Base-by-base conservation (phyloP, 78 protist species). In the slime mould (Dictyostelium discoideum) region DNA sequence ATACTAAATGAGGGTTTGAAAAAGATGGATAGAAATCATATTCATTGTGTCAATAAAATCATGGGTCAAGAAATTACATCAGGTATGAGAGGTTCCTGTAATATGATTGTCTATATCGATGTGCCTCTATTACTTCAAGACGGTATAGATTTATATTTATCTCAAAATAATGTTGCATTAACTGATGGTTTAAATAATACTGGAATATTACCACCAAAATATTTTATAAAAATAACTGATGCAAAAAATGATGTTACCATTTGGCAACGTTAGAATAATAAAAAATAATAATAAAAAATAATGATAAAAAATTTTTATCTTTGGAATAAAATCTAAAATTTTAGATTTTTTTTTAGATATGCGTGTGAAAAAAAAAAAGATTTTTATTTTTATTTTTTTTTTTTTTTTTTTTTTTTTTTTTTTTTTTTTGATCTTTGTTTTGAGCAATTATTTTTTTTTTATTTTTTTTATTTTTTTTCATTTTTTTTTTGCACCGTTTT, bases 1-100 rank as follows among this genome's bases (percentile, higher is more conserved):
- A 90, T 90, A 4, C 26, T 81, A n/a, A 48, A 65, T 44, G 84
- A 82, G 9, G 94, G 94, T 8, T 72, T 90, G 6, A 44, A 72
- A 16, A 80, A 54, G 39, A 90, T 90, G 94, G 94, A 90, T 18
- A 44, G 94, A 32, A 90, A 90, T 72, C 80, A 69, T 24, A 82
- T 90, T 11, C 94, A 90, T 40, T 90, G 82, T 32, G 84, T 85
- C 6, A 87, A 87, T 46, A 65, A 72, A 22, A 60, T 42, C 13
- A 86, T 78, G 44, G 37, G n/a, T 7, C 54, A 54, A 32, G 77
- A 44, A n/a, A 87, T 90, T 5, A 78, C 74, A 0, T 72, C 84
- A 11, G 94, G 94, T 24, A 90, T 90, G 88, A 57, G 94, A 67
- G 63, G 67, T 5, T 48, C 42, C 14, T 81, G 84, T 22, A 80